Conservation (phyloP, 1,284 basidiomycete genomes). For the Caloboletus firmus region DNA sequence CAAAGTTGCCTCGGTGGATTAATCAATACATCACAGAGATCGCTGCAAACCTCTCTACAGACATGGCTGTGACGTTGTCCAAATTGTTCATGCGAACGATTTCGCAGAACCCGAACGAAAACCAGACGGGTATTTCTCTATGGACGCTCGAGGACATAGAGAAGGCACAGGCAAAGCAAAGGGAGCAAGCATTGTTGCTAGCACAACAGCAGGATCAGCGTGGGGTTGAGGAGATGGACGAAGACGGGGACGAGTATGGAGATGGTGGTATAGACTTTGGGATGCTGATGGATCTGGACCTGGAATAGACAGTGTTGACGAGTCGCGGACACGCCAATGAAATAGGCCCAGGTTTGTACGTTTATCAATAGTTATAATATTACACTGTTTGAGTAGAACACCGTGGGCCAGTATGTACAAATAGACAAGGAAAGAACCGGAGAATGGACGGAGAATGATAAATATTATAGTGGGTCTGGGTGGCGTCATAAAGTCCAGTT, state of each 20-base stretch:
- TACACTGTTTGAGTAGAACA: slow-evolving; percentile 17
- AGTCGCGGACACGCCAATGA: neutral
- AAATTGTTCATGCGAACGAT: slow-evolving; percentile 98
- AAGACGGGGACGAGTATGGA: slow-evolving; percentile 53
- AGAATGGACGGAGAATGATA: neutral
- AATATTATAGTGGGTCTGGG: neutral
- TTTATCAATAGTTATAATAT: slow-evolving; percentile 2
- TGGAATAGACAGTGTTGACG: slow-evolving; percentile 22
- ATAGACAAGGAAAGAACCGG: neutral
- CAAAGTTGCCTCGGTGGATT: slow-evolving; percentile 98
- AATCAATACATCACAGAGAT: slow-evolving; percentile 99
- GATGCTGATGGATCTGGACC: slow-evolving; percentile 61
- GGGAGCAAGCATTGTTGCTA: slow-evolving; percentile 51
- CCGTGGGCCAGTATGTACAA: slow-evolving; percentile 16
- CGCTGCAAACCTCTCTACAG: slow-evolving; percentile 95
- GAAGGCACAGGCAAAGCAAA: slow-evolving; percentile 78
- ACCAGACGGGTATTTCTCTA: slow-evolving; percentile 90
- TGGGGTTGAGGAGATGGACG: slow-evolving; percentile 51
- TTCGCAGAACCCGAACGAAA: slow-evolving; percentile 94
- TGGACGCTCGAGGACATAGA: slow-evolving; percentile 91
- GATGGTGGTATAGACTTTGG: slow-evolving; percentile 74
- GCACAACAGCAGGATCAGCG: slow-evolving; percentile 35
- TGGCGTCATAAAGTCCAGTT: neutral
- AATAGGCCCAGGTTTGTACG: neutral
- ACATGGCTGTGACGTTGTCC: slow-evolving; percentile 95